Evolutionary conservation across 805 yeast species (phyloP).

Genomic region (Yamadazyma phyllophila): DNA sequence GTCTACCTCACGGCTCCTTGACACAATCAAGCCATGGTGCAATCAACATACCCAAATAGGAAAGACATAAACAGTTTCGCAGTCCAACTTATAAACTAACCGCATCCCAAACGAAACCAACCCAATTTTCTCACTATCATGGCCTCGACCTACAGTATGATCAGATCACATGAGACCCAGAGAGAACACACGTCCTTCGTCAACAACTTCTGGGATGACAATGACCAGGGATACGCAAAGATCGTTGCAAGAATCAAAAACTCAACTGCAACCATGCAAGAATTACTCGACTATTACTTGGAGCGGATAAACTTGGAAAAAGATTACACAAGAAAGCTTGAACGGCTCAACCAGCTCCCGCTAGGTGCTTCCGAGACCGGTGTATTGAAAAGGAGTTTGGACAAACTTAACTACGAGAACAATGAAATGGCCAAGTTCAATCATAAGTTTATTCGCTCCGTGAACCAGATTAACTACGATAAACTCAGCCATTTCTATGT

Average conservation of each 20-base stretch:
- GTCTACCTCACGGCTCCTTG: too few species aligned
- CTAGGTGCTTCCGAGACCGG: slow-evolving; percentile 63
- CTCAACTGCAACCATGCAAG: slow-evolving; percentile 52
- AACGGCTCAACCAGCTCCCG: slow-evolving; percentile 43
- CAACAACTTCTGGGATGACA: slow-evolving; percentile 59
- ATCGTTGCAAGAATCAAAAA: slow-evolving; percentile 57
- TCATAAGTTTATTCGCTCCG: slow-evolving; percentile 48
- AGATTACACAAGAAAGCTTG: slow-evolving; percentile 62
- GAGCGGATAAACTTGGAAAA: slow-evolving; percentile 62
- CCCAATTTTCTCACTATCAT: background rate
- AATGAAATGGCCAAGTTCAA: slow-evolving; percentile 58
- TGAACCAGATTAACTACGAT: slow-evolving; percentile 44
- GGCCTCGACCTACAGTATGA: slow-evolving; percentile 1
- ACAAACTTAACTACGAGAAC: slow-evolving; percentile 57
- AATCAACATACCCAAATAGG: slow-evolving; percentile 12
- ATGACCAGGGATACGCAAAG: slow-evolving; percentile 57
- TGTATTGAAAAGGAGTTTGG: slow-evolving; percentile 56
- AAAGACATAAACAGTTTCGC: slow-evolving; percentile 11
- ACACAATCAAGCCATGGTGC: too few species aligned
- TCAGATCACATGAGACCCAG: background rate
- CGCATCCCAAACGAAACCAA: background rate
- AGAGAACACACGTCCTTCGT: slow-evolving; percentile 31
- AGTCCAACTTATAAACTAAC: slow-evolving; percentile 3
- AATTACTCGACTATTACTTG: slow-evolving; percentile 32
- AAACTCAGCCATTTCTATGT: slow-evolving; percentile 54